Evolutionary conservation across 1,139 yeast species (phyloP), one percentile per base, ranked within the genome.

Genomic region (Sugiyamaella neomexicana): DNA sequence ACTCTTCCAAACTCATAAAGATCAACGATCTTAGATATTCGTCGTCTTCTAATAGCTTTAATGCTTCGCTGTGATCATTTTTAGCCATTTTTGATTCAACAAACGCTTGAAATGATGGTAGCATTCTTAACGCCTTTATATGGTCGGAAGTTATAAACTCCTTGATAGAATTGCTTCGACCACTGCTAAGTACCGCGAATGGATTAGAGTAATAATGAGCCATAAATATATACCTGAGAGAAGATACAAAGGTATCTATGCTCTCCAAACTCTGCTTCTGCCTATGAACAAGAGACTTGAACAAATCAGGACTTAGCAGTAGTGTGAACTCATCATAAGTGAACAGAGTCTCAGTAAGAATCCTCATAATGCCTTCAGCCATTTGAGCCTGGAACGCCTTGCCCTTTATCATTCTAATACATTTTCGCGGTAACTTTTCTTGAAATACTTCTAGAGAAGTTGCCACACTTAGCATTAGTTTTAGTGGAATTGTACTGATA

Each of bases 191-290:
- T 0, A 80, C 68, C 0, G 86, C 75, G 53, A 84, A 76, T 1
- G 93, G 89, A 70, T 83, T 85, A 56, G 81, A 83, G 65, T 80
- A 86, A 66, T 81, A 87, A 64, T 85, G 86, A 4, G 84, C 77
- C 89, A 88, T 84, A 62, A 83, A 76, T 27, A 84, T 72, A 57
- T 86, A 75, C 61, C 83, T 84, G 59, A 88, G 71, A 46, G 80
- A 78, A 13, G 80, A 69, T 7, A 79, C 71, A 50, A 80, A 72
- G 13, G 80, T 75, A 61, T 85, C 86, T 46, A 83, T 76, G 23
- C 77, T 70, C 46, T 72, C 66, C 41, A 66, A 50, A 50, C 67
- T 61, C 43, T 64, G 61, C 15, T 55, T 50, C 46, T 68, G 69
- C 15, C 72, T 58, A 23, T 61, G 55, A 17, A 62, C 57, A 4